Evolutionary conservation across 257 asterid genomes (phyloP).

Genomic region (Nicotiana tabacum): DNA sequence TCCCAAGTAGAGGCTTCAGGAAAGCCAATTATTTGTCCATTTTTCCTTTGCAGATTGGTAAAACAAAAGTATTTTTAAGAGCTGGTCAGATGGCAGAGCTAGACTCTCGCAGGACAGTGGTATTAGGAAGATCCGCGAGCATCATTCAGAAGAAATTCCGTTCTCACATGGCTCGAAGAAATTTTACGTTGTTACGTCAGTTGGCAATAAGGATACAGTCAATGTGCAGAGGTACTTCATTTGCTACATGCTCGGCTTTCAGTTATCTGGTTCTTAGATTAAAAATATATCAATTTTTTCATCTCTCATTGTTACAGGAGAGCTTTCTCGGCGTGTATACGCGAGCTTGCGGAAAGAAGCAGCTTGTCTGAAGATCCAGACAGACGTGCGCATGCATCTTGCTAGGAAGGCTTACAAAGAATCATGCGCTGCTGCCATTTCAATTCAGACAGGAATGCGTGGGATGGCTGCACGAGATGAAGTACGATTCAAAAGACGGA

Average conservation of each 20-base stretch:
- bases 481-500: conserved; percentile 10
- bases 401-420: conserved; percentile 13
- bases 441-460: conserved; percentile 16
- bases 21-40: not conserved
- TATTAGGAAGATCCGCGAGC: conserved; percentile 90
- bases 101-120: conserved; percentile 88
- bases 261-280: not conserved
- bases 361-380: conserved; percentile 23
- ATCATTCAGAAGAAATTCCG: conserved; percentile 91
- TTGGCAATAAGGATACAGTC: conserved; percentile 68
- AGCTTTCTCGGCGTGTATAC: conserved; percentile 13
- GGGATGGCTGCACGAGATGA: conserved; percentile 14
- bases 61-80: conserved; percentile 88
- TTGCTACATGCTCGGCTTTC: not conserved
- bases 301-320: conserved; percentile 12
- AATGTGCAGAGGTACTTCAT: conserved; percentile 73
- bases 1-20: not conserved
- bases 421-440: conserved; percentile 11
- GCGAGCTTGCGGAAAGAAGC: conserved; percentile 17
- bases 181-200: conserved; percentile 54
- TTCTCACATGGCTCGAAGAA: conserved; percentile 64
- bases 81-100: conserved; percentile 99
- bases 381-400: conserved; percentile 15
- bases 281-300: not conserved
- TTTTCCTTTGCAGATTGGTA: conserved; percentile 69